Conservation (phyloP, 2,329 filamentous ascomycete species). For the Ophiocordyceps sinensis region DNA sequence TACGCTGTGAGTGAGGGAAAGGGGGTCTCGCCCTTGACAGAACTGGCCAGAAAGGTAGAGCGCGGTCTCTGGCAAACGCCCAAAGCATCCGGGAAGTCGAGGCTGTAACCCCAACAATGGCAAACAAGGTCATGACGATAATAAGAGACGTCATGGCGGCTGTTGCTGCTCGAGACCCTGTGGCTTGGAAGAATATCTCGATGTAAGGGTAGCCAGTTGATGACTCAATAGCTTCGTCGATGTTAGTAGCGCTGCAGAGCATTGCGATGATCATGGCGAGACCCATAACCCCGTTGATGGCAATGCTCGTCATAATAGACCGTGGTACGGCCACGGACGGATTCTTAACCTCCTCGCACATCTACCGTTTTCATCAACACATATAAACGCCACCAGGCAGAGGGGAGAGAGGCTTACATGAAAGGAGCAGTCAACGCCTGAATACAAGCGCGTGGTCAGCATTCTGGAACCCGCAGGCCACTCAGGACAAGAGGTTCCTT, state of each 20-base stretch:
- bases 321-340: slow-evolving; percentile 34
- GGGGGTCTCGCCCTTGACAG: slow-evolving; percentile 11
- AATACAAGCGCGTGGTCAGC: background rate
- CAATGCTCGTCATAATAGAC: slow-evolving; percentile 31
- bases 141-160: slow-evolving; percentile 36
- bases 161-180: slow-evolving; percentile 29
- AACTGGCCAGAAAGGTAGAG: slow-evolving; percentile 14
- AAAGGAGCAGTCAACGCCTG: slow-evolving; percentile 3
- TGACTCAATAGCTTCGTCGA: slow-evolving; percentile 25
- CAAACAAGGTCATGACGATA: slow-evolving; percentile 31
- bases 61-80: slow-evolving; percentile 30
- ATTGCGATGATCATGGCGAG: slow-evolving; percentile 42
- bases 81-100: slow-evolving; percentile 43
- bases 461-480: no score
- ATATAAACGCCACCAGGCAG: no score
- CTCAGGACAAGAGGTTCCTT: background rate
- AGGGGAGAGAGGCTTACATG: slow-evolving; percentile 1
- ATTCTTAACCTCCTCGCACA: slow-evolving; percentile 31
- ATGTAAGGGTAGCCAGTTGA: slow-evolving; percentile 43
- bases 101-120: slow-evolving; percentile 37
- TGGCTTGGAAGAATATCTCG: slow-evolving; percentile 38
- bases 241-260: slow-evolving; percentile 37
- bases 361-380: no score
- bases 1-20: no score
- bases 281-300: slow-evolving; percentile 36